These are phyloP conservation scores for Geranomyces michiganensis DNA, from an alignment of 192 early-diverging fungal species.

Conservation along the genomic window DNA sequence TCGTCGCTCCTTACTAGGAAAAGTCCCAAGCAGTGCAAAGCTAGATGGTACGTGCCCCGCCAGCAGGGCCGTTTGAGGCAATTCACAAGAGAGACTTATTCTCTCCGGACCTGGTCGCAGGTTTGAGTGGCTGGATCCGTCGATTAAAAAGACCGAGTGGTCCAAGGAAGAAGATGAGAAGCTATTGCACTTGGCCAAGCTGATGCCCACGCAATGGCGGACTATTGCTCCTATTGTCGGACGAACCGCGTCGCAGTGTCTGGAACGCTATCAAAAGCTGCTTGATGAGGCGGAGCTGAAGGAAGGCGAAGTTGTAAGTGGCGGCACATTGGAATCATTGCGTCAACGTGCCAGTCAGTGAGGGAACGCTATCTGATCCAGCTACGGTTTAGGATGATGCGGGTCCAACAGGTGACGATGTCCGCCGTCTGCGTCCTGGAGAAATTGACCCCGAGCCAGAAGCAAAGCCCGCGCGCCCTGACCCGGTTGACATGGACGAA, in stretches of 20 bases:
- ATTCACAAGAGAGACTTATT: too few species aligned
- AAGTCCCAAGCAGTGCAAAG: conserved; percentile 98
- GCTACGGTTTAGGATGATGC: conserved; percentile 53
- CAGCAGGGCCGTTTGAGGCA: too few species aligned
- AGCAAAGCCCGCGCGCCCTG: conserved; percentile 93
- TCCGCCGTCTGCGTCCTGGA: conserved; percentile 84
- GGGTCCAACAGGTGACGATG: conserved; percentile 82
- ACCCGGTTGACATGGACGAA: conserved; percentile 99
- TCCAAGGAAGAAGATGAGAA: conserved; percentile 98
- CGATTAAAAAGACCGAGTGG: conserved; percentile 99
- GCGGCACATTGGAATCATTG: neutral
- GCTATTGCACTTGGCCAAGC: conserved; percentile 92
- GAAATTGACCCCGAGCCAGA: conserved; percentile 98
- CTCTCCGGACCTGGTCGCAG: neutral
- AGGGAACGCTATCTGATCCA: neutral
- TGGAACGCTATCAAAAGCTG: conserved; percentile 93
- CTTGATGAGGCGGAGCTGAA: conserved; percentile 94
- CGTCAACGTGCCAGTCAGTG: neutral
- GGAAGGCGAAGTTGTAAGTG: conserved; percentile 57
- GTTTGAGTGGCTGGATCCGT: conserved; percentile 96
- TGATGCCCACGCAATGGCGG: conserved; percentile 99
- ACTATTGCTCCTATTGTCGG: conserved; percentile 99
- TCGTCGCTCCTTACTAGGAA: conserved; percentile 93
- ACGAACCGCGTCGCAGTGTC: conserved; percentile 92
- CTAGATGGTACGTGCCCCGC: conserved; percentile 75